A percentile compares a stretch with the other conserved stretches of the same genome.
phyloP scores from a whole-genome alignment of 352 stramenopile genomes.

The Globisporangium heterothallicum region DNA sequence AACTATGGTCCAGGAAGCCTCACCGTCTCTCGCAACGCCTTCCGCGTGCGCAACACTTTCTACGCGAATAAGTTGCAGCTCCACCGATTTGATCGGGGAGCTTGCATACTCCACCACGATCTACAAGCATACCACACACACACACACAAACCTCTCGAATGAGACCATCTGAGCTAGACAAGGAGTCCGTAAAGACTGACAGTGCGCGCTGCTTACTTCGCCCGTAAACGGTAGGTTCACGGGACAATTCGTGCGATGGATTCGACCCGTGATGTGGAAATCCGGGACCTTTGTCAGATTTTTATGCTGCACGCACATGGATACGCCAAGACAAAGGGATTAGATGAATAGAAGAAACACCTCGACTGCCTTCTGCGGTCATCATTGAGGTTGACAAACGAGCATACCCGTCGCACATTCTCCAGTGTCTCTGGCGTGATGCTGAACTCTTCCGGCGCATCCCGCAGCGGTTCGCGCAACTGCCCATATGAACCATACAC shows the following conservation, averaged over 20 bases:
- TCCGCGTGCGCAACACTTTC: conserved; percentile 82
- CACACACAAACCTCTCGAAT: neutral
- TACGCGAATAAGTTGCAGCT: conserved; percentile 88
- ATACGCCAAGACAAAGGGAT: conserved; percentile 7
- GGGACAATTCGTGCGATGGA: conserved; percentile 87
- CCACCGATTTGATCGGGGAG: conserved; percentile 79
- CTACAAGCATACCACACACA: conserved; percentile 17
- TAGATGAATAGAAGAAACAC: neutral
- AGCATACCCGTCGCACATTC: conserved; percentile 58
- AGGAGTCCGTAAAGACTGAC: conserved; percentile 8
- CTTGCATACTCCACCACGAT: conserved; percentile 76
- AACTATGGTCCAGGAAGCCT: neutral
- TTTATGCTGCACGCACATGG: conserved; percentile 30
- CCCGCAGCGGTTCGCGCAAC: conserved; percentile 48
- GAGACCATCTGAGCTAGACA: conserved; percentile 1
- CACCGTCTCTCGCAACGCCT: conserved; percentile 76
- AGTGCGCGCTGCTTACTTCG: conserved; percentile 44
- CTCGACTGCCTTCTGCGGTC: conserved; percentile 8
- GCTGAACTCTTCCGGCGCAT: conserved; percentile 67
- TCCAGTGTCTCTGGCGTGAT: conserved; percentile 84
- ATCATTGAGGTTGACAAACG: neutral
- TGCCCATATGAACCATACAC: no score
- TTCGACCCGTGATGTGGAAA: conserved; percentile 78
- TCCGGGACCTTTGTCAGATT: conserved; percentile 47
- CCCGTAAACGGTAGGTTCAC: conserved; percentile 88